Conservation (phyloP, 2,329 filamentous ascomycete species). For the Fusarium abutilonis region DNA sequence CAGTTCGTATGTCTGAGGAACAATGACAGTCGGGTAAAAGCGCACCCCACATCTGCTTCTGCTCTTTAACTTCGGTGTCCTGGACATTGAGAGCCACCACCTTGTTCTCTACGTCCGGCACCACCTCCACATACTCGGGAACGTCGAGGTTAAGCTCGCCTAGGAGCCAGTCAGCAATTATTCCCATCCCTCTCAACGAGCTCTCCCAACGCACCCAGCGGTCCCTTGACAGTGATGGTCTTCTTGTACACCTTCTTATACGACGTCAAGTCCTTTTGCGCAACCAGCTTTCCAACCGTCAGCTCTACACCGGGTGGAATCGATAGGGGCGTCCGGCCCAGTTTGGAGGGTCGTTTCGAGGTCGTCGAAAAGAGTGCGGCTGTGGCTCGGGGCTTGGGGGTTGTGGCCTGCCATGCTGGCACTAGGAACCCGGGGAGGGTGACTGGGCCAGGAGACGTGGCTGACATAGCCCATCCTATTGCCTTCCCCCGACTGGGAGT, state of each 20-base stretch:
- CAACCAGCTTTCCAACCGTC: slow-evolving; percentile 69
- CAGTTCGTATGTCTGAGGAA: slow-evolving; percentile 3
- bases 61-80: slow-evolving; percentile 74
- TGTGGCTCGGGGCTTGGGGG: slow-evolving; percentile 48
- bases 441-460: slow-evolving; percentile 58
- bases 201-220: slow-evolving; percentile 68
- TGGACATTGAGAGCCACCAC: slow-evolving; percentile 76
- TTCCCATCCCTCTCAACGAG: background rate
- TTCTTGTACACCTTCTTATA: slow-evolving; percentile 70
- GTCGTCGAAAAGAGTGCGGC: slow-evolving; percentile 74
- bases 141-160: slow-evolving; percentile 80
- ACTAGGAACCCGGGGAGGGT: slow-evolving; percentile 78
- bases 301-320: slow-evolving; percentile 87
- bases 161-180: slow-evolving; percentile 48
- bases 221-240: slow-evolving; percentile 80
- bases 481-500: slow-evolving; percentile 69
- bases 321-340: slow-evolving; percentile 82
- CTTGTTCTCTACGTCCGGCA: slow-evolving; percentile 69
- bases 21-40: slow-evolving; percentile 15
- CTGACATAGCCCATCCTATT: slow-evolving; percentile 61
- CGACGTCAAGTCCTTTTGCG: slow-evolving; percentile 64
- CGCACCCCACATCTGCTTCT: slow-evolving; percentile 96
- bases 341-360: slow-evolving; percentile 75
- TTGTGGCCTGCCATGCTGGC: slow-evolving; percentile 69
- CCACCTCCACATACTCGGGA: slow-evolving; percentile 79